A percentile compares a stretch with the other conserved stretches of the same genome.
phyloP scores from a whole-genome alignment of 2,329 filamentous ascomycete species.

The Colletotrichum gigasporum region DNA sequence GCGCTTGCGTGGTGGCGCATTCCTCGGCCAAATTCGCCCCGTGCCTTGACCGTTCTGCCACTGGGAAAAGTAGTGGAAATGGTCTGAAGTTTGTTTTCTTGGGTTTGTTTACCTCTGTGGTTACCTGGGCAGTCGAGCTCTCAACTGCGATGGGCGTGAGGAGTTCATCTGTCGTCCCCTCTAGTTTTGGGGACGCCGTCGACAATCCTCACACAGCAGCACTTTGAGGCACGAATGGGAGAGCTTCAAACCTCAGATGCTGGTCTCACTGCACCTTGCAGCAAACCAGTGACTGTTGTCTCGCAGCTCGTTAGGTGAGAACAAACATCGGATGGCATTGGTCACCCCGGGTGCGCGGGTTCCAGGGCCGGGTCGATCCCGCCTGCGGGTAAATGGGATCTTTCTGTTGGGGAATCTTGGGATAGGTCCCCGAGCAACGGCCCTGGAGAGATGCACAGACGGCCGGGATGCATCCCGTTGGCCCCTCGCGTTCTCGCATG shows the following conservation, averaged over 20 bases:
- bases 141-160: no score
- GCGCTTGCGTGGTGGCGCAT: slow-evolving; percentile 30
- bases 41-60: slow-evolving; percentile 28
- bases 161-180: no score
- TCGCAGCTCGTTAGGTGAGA: not conserved
- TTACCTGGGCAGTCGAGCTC: no score
- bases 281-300: slow-evolving; percentile 6
- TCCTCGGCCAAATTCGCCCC: slow-evolving; percentile 26
- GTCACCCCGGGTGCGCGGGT: slow-evolving; percentile 18
- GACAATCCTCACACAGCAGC: not conserved
- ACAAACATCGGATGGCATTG: slow-evolving; percentile 15
- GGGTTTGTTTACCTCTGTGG: slow-evolving; percentile 25
- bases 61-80: slow-evolving; percentile 2
- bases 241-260: not conserved
- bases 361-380: slow-evolving; percentile 23
- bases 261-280: slow-evolving; percentile 14
- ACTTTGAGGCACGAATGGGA: not conserved
- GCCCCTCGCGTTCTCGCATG: not conserved
- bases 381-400: slow-evolving; percentile 8
- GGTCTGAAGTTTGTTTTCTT: slow-evolving; percentile 20
- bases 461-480: not conserved
- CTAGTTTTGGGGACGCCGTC: no score
- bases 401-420: not conserved
- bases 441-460: slow-evolving; percentile 5
- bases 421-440: slow-evolving; percentile 24